phyloP scores from a whole-genome alignment of 495 filamentous ascomycete species.

The Beverwykella pulmonaria region DNA sequence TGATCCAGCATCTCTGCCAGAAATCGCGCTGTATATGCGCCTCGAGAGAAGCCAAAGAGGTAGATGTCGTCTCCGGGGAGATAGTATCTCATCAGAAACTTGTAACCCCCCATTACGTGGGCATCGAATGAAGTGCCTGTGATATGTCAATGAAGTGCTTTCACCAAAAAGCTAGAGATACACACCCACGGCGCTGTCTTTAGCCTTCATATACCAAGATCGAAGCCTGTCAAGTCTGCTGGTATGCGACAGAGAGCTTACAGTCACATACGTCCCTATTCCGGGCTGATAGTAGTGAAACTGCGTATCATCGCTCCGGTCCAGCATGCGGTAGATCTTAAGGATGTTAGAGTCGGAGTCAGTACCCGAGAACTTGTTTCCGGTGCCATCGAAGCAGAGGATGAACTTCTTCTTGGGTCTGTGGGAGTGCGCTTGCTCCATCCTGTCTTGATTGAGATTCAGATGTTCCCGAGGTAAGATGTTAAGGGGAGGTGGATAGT shows the following conservation, averaged over 20 bases:
- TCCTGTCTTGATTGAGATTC: slow-evolving; percentile 18
- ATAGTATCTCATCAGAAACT: slow-evolving; percentile 88
- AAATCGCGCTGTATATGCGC: slow-evolving; percentile 85
- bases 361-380: slow-evolving; percentile 82
- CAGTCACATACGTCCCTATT: slow-evolving; percentile 76
- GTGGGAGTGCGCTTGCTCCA: slow-evolving; percentile 15
- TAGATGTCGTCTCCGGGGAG: slow-evolving; percentile 75
- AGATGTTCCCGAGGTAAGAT: slow-evolving; percentile 6
- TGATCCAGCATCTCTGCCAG: slow-evolving; percentile 86
- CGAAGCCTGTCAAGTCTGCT: slow-evolving; percentile 64
- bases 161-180: not conserved
- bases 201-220: slow-evolving; percentile 79
- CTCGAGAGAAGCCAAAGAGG: slow-evolving; percentile 83
- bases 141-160: not conserved
- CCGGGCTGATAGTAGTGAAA: slow-evolving; percentile 78
- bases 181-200: slow-evolving; percentile 73
- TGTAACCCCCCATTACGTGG: slow-evolving; percentile 83
- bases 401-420: slow-evolving; percentile 61
- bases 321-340: slow-evolving; percentile 76
- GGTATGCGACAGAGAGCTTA: slow-evolving; percentile 67
- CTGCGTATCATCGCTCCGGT: slow-evolving; percentile 57
- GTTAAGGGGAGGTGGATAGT: not conserved
- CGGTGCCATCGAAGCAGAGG: slow-evolving; percentile 67
- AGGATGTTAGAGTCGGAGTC: slow-evolving; percentile 85
- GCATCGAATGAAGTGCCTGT: slow-evolving; percentile 73